Evolutionary conservation across 2,329 filamentous ascomycete species (phyloP).

Genomic region (Chrysoporthe puriensis): DNA sequence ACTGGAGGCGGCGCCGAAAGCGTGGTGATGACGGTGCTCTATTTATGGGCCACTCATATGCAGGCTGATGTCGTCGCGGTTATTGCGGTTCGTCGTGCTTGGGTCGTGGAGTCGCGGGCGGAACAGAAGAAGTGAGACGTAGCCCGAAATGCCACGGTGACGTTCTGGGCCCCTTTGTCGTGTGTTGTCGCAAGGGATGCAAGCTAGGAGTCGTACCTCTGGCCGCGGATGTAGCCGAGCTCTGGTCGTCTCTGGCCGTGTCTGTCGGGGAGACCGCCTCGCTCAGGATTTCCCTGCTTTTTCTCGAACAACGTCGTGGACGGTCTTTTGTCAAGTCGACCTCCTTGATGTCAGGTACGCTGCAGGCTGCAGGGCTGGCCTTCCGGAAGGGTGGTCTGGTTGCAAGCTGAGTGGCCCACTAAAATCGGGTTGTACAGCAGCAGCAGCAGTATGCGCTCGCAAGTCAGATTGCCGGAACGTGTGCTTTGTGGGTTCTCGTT

Average conservation of each 20-base stretch:
- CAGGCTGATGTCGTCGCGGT: slow-evolving; percentile 23
- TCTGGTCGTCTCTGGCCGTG: slow-evolving; percentile 19
- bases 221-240: slow-evolving; percentile 9
- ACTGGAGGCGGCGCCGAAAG: slow-evolving; percentile 34
- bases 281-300: slow-evolving; percentile 3
- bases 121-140: slow-evolving; percentile 1
- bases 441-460: slow-evolving; percentile 3
- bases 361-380: slow-evolving; percentile 27
- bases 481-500: slow-evolving; percentile 6
- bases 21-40: slow-evolving; percentile 30
- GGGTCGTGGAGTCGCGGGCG: slow-evolving; percentile 11
- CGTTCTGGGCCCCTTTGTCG: slow-evolving; percentile 12
- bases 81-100: slow-evolving; percentile 18
- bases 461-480: slow-evolving; percentile 1
- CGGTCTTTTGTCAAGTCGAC: slow-evolving; percentile 22
- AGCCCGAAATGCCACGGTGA: slow-evolving; percentile 1
- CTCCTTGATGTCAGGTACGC: slow-evolving; percentile 29
- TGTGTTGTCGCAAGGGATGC: slow-evolving; percentile 26
- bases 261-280: background rate
- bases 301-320: slow-evolving; percentile 6
- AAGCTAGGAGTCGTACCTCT: background rate
- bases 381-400: slow-evolving; percentile 25
- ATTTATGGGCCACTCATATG: slow-evolving; percentile 31
- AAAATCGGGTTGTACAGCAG: slow-evolving; percentile 21
- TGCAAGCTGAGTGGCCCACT: slow-evolving; percentile 25